These are phyloP conservation scores for Apophysomyces elegans DNA, from an alignment of 371 early-diverging fungal genomes.

Conservation along the genomic window DNA sequence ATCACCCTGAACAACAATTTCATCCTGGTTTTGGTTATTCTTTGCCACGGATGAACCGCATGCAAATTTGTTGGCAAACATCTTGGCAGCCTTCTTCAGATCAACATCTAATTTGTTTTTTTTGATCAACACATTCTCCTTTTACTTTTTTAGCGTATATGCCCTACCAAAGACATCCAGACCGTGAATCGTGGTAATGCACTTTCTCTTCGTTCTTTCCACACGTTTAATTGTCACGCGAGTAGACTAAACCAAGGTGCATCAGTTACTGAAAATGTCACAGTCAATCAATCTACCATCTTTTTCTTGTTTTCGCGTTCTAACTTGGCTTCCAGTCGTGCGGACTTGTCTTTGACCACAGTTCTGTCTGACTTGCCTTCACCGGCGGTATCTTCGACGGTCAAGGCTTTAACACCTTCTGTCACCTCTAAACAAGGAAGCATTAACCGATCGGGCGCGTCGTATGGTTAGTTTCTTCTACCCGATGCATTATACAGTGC, in stretches of 20 bases:
- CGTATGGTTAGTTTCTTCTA: slow-evolving; percentile 16
- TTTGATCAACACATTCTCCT: slow-evolving; percentile 3
- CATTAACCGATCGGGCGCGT: slow-evolving; percentile 27
- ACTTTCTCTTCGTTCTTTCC: slow-evolving; percentile 91
- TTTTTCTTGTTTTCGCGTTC: slow-evolving; percentile 78
- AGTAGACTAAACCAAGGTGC: slow-evolving; percentile 30
- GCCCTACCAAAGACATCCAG: slow-evolving; percentile 76
- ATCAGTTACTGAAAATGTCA: slow-evolving; percentile 2
- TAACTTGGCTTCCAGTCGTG: slow-evolving; percentile 69
- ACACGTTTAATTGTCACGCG: slow-evolving; percentile 79
- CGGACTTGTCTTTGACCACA: slow-evolving; percentile 58
- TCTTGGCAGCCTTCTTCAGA: slow-evolving; percentile 93
- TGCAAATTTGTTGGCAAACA: slow-evolving; percentile 91
- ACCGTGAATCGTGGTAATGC: slow-evolving; percentile 78
- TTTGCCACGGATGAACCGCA: slow-evolving; percentile 92
- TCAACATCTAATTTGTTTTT: slow-evolving; percentile 69
- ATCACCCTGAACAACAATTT: slow-evolving; percentile 95
- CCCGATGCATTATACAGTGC: slow-evolving; percentile 57
- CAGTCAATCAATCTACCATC: slow-evolving; percentile 50
- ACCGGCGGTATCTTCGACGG: slow-evolving; percentile 33
- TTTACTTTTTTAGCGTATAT: neutral
- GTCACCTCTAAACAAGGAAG: slow-evolving; percentile 32
- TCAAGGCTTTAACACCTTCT: slow-evolving; percentile 43
- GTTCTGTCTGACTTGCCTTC: slow-evolving; percentile 52
- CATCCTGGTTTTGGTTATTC: slow-evolving; percentile 88